phyloP scores from a whole-genome alignment of 2,329 filamentous ascomycete species.

The Neopestalotiopsis clavispora region DNA sequence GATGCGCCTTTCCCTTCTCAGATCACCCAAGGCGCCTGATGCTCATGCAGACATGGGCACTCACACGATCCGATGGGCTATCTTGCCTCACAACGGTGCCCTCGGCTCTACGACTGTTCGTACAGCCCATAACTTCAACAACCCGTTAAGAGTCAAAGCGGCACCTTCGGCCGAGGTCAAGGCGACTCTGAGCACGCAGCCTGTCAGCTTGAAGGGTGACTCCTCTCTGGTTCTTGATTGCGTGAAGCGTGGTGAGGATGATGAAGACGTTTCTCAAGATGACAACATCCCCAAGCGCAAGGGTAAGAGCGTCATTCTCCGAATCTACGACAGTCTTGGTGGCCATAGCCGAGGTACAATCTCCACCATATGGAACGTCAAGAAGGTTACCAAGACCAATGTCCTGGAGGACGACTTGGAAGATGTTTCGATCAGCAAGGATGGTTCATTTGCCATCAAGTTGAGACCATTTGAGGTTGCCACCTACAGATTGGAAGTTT shows the following conservation, averaged over 20 bases:
- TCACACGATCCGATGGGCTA: conserved; percentile 87
- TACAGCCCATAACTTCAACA: conserved; percentile 90
- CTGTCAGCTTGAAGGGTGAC: conserved; percentile 71
- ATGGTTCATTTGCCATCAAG: conserved; percentile 62
- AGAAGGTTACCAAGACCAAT: conserved; percentile 82
- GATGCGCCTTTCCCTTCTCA: conserved; percentile 87
- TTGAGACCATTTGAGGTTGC: conserved; percentile 85
- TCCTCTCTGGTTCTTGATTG: conserved; percentile 80
- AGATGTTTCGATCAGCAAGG: conserved; percentile 56
- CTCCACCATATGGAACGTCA: conserved; percentile 70
- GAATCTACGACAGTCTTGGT: conserved; percentile 88
- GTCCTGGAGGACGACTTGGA: conserved; percentile 86
- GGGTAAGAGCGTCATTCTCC: conserved; percentile 80
- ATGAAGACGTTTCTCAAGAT: conserved; percentile 72
- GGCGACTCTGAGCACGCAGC: conserved; percentile 34
- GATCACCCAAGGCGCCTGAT: conserved; percentile 90
- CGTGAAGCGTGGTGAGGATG: conserved; percentile 91
- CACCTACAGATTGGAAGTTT: conserved; percentile 70
- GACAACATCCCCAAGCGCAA: conserved; percentile 64
- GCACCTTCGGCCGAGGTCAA: conserved; percentile 40
- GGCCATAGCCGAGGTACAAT: conserved; percentile 78
- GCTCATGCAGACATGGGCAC: conserved; percentile 92
- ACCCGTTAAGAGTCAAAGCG: conserved; percentile 67
- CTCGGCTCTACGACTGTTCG: conserved; percentile 77
- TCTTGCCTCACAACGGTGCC: conserved; percentile 80